Conservation (phyloP, 164 flowering plant genomes). For the Litsea cubeba region DNA sequence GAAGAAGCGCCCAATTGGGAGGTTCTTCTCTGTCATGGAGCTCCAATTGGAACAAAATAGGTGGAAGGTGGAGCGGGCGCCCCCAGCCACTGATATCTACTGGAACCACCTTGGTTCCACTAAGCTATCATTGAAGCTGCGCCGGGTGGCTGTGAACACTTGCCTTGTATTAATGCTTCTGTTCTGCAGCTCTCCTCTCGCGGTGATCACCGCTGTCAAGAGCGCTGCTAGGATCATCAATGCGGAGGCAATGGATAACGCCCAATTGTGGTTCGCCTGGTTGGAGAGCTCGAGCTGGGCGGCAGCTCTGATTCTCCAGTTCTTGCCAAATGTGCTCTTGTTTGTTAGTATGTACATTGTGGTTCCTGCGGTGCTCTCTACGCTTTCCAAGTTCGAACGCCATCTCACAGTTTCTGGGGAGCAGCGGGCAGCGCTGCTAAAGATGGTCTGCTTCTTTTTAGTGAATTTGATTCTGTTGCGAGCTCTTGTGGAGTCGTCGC, state of each 20-base stretch:
- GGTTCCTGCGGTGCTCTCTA: slow-evolving; percentile 85
- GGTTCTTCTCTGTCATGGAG: slow-evolving; percentile 82
- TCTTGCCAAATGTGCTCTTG: slow-evolving; percentile 89
- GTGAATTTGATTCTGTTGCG: slow-evolving; percentile 88
- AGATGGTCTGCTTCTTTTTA: slow-evolving; percentile 96
- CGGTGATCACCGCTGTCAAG: slow-evolving; percentile 70
- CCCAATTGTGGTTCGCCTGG: slow-evolving; percentile 86
- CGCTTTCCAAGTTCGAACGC: slow-evolving; percentile 82
- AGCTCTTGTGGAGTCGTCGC: slow-evolving; percentile 87
- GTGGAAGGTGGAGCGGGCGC: slow-evolving; percentile 97
- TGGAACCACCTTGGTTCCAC: slow-evolving; percentile 93
- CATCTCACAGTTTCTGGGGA: slow-evolving; percentile 94
- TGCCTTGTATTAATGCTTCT: slow-evolving; percentile 74
- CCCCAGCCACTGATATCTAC: slow-evolving; percentile 84
- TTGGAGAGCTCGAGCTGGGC: slow-evolving; percentile 89
- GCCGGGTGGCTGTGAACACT: slow-evolving; percentile 84
- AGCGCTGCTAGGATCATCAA: slow-evolving; percentile 89
- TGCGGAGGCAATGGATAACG: slow-evolving; percentile 93
- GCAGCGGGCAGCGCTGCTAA: slow-evolving; percentile 91
- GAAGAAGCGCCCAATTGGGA: slow-evolving; percentile 61
- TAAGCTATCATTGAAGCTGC: slow-evolving; percentile 58
- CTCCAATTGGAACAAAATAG: slow-evolving; percentile 76
- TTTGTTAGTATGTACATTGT: slow-evolving; percentile 96
- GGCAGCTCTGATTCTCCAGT: slow-evolving; percentile 76
- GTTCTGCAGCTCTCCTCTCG: slow-evolving; percentile 97